Percentiles rank a stretch among this genome's conserved stretches.
These are phyloP conservation scores for Claviceps paspali DNA, from an alignment of 2,329 filamentous ascomycete species.

Conservation along the genomic window DNA sequence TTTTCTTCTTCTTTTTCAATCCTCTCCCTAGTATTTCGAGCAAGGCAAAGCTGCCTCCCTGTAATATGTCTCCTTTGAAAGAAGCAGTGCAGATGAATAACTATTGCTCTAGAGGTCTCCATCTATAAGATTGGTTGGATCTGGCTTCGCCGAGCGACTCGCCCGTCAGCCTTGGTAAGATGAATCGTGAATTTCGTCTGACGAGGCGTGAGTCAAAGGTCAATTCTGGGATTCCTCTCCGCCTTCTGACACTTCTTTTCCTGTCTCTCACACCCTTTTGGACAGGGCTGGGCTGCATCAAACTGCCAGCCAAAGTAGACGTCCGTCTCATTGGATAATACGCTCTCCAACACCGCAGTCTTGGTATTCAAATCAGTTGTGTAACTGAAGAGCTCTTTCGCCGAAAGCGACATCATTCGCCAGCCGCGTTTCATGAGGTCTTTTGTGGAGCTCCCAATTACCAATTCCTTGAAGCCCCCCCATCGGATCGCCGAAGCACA, in stretches of 20 bases:
- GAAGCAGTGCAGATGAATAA: too few relatives aligned
- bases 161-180: too few relatives aligned
- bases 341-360: constrained; percentile 25
- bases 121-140: too few relatives aligned
- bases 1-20: too few relatives aligned
- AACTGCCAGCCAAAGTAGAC: constrained; percentile 39
- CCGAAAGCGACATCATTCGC: constrained; percentile 32
- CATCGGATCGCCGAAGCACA: constrained; percentile 41
- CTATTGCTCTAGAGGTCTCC: too few relatives aligned
- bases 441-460: constrained; percentile 36
- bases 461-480: constrained; percentile 38
- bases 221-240: too few relatives aligned
- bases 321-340: constrained; percentile 38
- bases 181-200: too few relatives aligned
- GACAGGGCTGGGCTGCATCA: constrained; percentile 12
- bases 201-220: not conserved
- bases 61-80: too few relatives aligned
- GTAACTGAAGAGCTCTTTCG: constrained; percentile 26
- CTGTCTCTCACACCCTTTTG: constrained; percentile 2
- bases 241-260: not conserved
- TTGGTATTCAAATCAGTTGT: constrained; percentile 22
- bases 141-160: too few relatives aligned
- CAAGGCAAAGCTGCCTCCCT: too few relatives aligned
- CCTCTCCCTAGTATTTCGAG: too few relatives aligned
- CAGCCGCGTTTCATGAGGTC: constrained; percentile 31